Evolutionary conservation across 164 flowering plant genomes (phyloP), one percentile per base, ranked within the genome.

Genomic region (Dillenia suffruticosa): DNA sequence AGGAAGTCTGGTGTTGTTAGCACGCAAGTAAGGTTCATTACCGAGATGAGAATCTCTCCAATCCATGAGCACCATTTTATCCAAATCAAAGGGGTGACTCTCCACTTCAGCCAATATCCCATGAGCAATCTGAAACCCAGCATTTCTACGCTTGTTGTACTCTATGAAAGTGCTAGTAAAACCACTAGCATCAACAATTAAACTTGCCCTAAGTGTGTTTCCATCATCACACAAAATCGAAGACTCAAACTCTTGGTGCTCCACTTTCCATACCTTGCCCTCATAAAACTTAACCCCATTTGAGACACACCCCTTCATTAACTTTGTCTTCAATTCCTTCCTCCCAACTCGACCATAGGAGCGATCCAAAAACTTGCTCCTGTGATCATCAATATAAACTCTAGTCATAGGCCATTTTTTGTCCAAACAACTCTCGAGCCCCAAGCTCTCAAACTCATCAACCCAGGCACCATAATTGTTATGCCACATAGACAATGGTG

Each of bases 381-480:
- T 83, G 14, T 54, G n/a, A 10, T 90, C 92, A 65, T 84, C 68
- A 1, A 84, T 64, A 63, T 57, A 63, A 19, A 90, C 79, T 46
- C 59, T 51, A 53, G 90, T 32, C 81, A 79, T 72, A 1, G 84
- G 81, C 96, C 96, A 90, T 1, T 74, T 79, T 26, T 77, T 74
- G 63, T 87, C 88, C 13, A 88, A 67, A 63, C 88, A 86, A 68
- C 77, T 78, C 12, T 63, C 77, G 17, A 90, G 81, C 10, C 76
- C 86, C 73, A 85, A 56, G 46, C 44, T 56, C 68, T 78, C 72
- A 62, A 90, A 79, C 70, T 90, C 97, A 67, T 90, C 97, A 17
- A 86, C 85, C 97, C 97, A 90, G 12, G 73, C 83, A 26, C 97
- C 97, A 54, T 88, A 88, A 69, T 87, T 90, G 51, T 90, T 86